Evolutionary conservation across 1,284 basidiomycete species (phyloP), one percentile per base, ranked within the genome.

Genomic region (Boletus austroedulis): DNA sequence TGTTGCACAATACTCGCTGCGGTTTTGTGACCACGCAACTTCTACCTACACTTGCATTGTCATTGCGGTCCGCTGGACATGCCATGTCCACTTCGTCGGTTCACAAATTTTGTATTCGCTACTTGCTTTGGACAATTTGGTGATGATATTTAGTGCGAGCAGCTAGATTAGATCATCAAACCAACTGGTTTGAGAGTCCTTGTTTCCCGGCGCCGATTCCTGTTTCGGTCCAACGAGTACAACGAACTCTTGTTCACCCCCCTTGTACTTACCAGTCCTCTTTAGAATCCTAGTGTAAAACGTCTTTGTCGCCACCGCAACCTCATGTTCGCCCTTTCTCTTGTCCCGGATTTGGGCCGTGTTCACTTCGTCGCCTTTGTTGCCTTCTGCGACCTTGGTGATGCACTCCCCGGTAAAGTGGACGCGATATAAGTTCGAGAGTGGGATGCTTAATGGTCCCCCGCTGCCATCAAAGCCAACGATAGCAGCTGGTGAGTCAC

Each of bases 401-500:
- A 54, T 58, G 58, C 51, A 28, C 6, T 36, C 34, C 40, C 52
- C 32, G 55, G 53, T 57, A 29, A 34, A n/a, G 52, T 59, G 36
- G 38, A 26, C 56, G 32, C 23, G 17, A 65, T 71, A 73, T 75
- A 72, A 72, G 62, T 15, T 47, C 46, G 38, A 51, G 54, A 34
- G 36, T 47, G 40, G 52, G 31, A 53, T 45, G 24, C 29, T 31
- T 36, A 53, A 51, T 44, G 53, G 45, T 26, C 28, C 55, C 58
- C 50, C 56, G 71, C 65, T 69, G 66, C 60, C 56, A 61, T 60
- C 69, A 58, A 64, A 62, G 47, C 36, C 38, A 54, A 58, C 62
- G 50, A 62, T 62, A 73, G 63, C 60, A 64, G 58, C 58, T 59
- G 58, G 70, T 72, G 50, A 67, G 70, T 66, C 43, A 12, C 34